Percentiles rank a stretch among this genome's conserved stretches.
These are phyloP conservation scores for Chytriomyces sp. DNA, from an alignment of 192 early-diverging fungal genomes.

Conservation along the genomic window DNA sequence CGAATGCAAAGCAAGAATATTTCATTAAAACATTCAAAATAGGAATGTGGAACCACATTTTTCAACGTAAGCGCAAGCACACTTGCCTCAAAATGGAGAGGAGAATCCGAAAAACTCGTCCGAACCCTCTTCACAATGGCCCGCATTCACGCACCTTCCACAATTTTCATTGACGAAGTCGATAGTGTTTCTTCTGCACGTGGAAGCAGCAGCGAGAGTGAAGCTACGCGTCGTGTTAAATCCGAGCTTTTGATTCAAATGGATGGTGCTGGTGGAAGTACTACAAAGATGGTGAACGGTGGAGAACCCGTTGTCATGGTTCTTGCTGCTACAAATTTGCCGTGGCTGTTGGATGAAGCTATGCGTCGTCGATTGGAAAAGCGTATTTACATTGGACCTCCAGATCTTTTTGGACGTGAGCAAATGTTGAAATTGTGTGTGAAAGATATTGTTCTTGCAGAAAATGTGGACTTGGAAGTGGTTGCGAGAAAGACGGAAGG, in stretches of 20 bases:
- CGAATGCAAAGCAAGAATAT: no score
- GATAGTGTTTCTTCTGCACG: constrained; percentile 32
- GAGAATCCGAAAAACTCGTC: constrained; percentile 60
- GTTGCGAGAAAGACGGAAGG: constrained; percentile 34
- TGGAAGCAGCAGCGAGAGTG: constrained; percentile 41
- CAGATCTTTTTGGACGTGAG: neutral
- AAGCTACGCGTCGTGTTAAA: constrained; percentile 58
- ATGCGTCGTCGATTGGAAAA: constrained; percentile 59
- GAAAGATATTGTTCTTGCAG: constrained; percentile 20
- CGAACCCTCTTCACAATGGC: constrained; percentile 57
- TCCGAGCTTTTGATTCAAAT: constrained; percentile 61
- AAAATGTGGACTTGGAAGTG: constrained; percentile 38
- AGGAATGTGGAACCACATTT: constrained; percentile 16
- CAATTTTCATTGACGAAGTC: constrained; percentile 61
- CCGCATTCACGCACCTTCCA: constrained; percentile 56
- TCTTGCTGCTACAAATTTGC: constrained; percentile 57
- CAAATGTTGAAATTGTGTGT: constrained; percentile 34
- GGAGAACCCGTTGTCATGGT: constrained; percentile 49
- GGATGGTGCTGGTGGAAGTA: constrained; percentile 6
- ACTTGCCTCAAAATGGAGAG: constrained; percentile 5
- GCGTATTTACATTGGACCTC: constrained; percentile 35
- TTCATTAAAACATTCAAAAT: no score
- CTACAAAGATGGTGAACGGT: constrained; percentile 56
- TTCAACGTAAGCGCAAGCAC: constrained; percentile 3
- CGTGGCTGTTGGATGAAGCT: constrained; percentile 60